These are phyloP conservation scores for Phytopythium sindhum DNA, from an alignment of 352 stramenopile genomes.

Conservation along the genomic window DNA sequence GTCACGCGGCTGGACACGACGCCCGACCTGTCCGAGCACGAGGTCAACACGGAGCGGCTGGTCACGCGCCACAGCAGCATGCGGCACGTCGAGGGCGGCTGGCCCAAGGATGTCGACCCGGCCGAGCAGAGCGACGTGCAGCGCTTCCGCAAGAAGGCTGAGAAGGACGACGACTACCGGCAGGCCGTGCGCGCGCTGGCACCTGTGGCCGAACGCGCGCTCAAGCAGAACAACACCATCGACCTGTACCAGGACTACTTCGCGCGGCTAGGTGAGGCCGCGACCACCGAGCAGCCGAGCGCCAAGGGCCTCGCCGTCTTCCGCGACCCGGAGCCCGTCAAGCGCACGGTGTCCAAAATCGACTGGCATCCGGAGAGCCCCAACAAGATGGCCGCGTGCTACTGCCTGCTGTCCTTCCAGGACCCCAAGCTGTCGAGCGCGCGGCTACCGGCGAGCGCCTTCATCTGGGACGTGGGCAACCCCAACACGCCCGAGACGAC, in stretches of 20 bases:
- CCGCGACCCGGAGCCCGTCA: constrained; percentile 92
- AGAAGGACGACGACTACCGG: constrained; percentile 98
- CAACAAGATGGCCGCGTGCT: constrained; percentile 96
- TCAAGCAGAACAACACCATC: constrained; percentile 98
- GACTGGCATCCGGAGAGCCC: constrained; percentile 97
- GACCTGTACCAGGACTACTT: constrained; percentile 98
- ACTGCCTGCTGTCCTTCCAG: constrained; percentile 95
- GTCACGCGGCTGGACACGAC: constrained; percentile 87
- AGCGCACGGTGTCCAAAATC: constrained; percentile 94
- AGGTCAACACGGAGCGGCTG: constrained; percentile 93
- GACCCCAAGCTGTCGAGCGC: constrained; percentile 89
- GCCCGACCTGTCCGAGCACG: constrained; percentile 89
- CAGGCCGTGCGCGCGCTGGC: constrained; percentile 92
- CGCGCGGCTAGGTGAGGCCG: constrained; percentile 86
- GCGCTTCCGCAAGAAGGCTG: constrained; percentile 95
- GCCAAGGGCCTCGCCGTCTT: constrained; percentile 97
- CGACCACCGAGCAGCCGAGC: constrained; percentile 93
- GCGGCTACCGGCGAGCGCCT: constrained; percentile 82
- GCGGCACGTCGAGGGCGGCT: constrained; percentile 94
- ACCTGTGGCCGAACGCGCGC: constrained; percentile 89
- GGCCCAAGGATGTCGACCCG: constrained; percentile 97
- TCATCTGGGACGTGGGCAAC: constrained; percentile 98
- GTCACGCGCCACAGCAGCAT: constrained; percentile 93
- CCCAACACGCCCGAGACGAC: constrained; percentile 95
- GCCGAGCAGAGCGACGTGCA: constrained; percentile 96